Percentiles rank a stretch among this genome's conserved stretches.
phyloP scores from a whole-genome alignment of 176 grass and related monocot species.

The Thalia dealbata region DNA sequence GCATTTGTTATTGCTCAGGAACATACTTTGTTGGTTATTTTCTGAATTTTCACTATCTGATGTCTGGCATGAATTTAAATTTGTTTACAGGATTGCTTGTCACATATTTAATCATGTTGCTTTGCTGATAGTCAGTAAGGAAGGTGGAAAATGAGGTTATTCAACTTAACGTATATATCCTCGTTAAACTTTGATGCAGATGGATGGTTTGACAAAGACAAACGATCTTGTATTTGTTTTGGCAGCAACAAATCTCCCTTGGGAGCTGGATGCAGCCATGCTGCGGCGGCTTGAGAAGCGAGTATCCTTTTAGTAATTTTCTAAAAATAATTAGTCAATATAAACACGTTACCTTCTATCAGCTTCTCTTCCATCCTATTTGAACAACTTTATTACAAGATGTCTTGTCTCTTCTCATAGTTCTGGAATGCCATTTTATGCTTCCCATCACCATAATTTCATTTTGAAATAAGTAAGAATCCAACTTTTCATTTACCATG shows the following conservation, averaged over 20 bases:
- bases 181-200: constrained; percentile 41
- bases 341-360: not conserved
- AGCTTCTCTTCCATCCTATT: not conserved
- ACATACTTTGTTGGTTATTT: not conserved
- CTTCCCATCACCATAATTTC: too few species aligned
- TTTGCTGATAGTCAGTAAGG: not conserved
- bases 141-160: not conserved
- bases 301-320: constrained; percentile 33
- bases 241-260: constrained; percentile 90
- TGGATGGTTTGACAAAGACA: constrained; percentile 95
- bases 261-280: constrained; percentile 95
- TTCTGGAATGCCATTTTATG: too few species aligned
- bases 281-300: constrained; percentile 82
- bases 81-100: too few species aligned
- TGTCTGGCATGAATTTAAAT: too few species aligned
- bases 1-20: not conserved
- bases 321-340: not conserved
- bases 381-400: too few species aligned
- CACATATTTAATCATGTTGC: too few species aligned
- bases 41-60: too few species aligned
- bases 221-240: constrained; percentile 92
- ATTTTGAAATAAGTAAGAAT: too few species aligned
- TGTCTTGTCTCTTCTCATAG: too few species aligned
- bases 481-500: too few species aligned
- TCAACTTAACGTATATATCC: not conserved